Conservation (phyloP, 2,329 filamentous ascomycete genomes). For the Cordyceps pruinosa region DNA sequence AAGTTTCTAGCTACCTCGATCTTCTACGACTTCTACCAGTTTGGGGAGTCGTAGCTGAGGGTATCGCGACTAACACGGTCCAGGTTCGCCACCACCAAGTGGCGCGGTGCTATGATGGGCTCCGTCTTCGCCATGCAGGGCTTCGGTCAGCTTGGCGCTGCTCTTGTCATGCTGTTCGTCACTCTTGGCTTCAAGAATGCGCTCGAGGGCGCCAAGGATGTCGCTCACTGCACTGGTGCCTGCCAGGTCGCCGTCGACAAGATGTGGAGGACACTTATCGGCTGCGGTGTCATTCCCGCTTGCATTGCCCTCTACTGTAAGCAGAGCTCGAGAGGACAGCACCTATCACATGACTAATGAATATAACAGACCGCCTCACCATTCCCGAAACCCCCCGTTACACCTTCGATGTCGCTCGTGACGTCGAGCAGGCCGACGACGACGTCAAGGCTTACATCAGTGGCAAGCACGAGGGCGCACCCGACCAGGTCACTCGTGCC, state of each 20-base stretch:
- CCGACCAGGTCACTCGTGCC: slow-evolving; percentile 61
- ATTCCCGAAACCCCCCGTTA: slow-evolving; percentile 86
- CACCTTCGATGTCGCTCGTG: slow-evolving; percentile 73
- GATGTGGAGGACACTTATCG: slow-evolving; percentile 80
- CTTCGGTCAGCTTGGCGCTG: slow-evolving; percentile 69
- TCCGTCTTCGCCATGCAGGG: slow-evolving; percentile 85
- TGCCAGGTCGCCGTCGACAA: slow-evolving; percentile 58
- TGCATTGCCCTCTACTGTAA: slow-evolving; percentile 71
- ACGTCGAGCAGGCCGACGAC: slow-evolving; percentile 65
- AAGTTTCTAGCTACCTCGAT: slow-evolving; percentile 13
- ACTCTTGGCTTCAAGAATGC: slow-evolving; percentile 64
- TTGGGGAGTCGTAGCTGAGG: background rate
- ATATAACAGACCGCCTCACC: slow-evolving; percentile 51
- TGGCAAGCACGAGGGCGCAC: slow-evolving; percentile 53
- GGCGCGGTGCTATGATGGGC: slow-evolving; percentile 82
- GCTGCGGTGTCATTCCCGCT: slow-evolving; percentile 72
- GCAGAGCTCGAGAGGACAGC: slow-evolving; percentile 11
- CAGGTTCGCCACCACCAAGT: slow-evolving; percentile 68
- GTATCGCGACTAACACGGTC: background rate
- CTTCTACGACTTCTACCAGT: background rate
- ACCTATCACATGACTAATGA: background rate
- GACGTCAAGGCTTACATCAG: slow-evolving; percentile 70
- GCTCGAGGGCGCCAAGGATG: slow-evolving; percentile 43
- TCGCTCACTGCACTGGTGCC: slow-evolving; percentile 44
- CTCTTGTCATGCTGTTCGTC: slow-evolving; percentile 69